Evolutionary conservation across 306 rosid genomes (phyloP).

Genomic region (Gastrolobium villosum): DNA sequence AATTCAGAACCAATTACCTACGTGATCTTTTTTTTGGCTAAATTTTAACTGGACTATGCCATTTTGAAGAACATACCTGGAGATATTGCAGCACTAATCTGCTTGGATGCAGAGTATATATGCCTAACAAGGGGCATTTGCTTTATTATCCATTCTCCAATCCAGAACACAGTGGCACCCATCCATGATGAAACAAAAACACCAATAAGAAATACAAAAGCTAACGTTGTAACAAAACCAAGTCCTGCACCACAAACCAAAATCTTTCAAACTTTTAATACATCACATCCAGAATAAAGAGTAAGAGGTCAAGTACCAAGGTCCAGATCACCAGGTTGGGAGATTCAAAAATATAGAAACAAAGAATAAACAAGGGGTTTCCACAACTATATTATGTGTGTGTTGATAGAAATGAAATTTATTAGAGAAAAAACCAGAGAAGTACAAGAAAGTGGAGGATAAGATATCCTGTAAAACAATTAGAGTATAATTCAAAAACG

Average conservation of each 20-base stretch:
- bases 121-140: conserved; percentile 93
- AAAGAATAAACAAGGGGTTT: background rate
- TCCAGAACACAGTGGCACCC: conserved; percentile 86
- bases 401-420: conserved; percentile 18
- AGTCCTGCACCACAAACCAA: conserved; percentile 80
- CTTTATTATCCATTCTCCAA: conserved; percentile 95
- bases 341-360: conserved; percentile 1
- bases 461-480: conserved; percentile 10
- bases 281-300: conserved; percentile 23
- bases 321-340: conserved; percentile 1
- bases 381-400: background rate
- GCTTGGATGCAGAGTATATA: conserved; percentile 92
- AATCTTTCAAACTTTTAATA: conserved; percentile 36
- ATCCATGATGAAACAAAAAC: conserved; percentile 92
- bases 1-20: conserved; percentile 32
- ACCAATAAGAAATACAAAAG: conserved; percentile 86
- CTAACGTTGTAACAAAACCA: conserved; percentile 84
- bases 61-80: conserved; percentile 67
- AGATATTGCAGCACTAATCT: conserved; percentile 91
- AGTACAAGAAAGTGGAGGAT: conserved; percentile 18
- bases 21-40: background rate
- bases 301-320: background rate
- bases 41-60: conserved; percentile 17
- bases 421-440: conserved; percentile 17
- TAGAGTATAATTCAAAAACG: conserved; percentile 17